Conservation (phyloP, 2,329 filamentous ascomycete genomes). For the Phyllosticta citribraziliensis region DNA sequence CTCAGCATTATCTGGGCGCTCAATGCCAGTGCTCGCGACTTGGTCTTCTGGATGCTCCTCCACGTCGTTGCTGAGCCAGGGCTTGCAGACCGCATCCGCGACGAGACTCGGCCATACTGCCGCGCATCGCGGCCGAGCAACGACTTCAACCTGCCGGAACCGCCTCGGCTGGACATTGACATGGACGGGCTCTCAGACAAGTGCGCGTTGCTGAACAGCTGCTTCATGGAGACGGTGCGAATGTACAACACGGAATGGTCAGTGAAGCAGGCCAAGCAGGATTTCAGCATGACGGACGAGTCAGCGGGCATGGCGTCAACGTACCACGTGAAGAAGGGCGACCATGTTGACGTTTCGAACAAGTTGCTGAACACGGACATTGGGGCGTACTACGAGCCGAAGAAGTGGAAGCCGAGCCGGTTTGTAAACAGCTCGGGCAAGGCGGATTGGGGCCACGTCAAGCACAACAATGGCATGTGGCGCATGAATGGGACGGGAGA, state of each 20-base stretch:
- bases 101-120: slow-evolving; percentile 25
- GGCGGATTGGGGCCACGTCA: slow-evolving; percentile 10
- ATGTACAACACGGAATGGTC: slow-evolving; percentile 27
- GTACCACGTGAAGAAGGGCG: slow-evolving; percentile 24
- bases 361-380: slow-evolving; percentile 27
- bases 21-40: slow-evolving; percentile 38
- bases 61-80: slow-evolving; percentile 19
- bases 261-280: slow-evolving; percentile 24
- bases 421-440: slow-evolving; percentile 23
- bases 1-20: slow-evolving; percentile 46
- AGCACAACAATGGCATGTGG: slow-evolving; percentile 10
- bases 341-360: slow-evolving; percentile 27
- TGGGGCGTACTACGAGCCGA: not conserved
- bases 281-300: slow-evolving; percentile 27
- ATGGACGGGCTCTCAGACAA: slow-evolving; percentile 22
- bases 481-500: slow-evolving; percentile 25
- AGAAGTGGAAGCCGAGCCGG: slow-evolving; percentile 15
- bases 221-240: slow-evolving; percentile 28
- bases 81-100: slow-evolving; percentile 21
- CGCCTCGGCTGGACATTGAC: slow-evolving; percentile 23
- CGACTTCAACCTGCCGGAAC: slow-evolving; percentile 23
- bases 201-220: slow-evolving; percentile 28
- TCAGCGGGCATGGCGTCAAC: slow-evolving; percentile 13
- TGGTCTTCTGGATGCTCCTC: slow-evolving; percentile 33
- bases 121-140: slow-evolving; percentile 19